phyloP scores from a whole-genome alignment of 2,329 filamentous ascomycete species.

The Aspergillus transmontanensis region DNA sequence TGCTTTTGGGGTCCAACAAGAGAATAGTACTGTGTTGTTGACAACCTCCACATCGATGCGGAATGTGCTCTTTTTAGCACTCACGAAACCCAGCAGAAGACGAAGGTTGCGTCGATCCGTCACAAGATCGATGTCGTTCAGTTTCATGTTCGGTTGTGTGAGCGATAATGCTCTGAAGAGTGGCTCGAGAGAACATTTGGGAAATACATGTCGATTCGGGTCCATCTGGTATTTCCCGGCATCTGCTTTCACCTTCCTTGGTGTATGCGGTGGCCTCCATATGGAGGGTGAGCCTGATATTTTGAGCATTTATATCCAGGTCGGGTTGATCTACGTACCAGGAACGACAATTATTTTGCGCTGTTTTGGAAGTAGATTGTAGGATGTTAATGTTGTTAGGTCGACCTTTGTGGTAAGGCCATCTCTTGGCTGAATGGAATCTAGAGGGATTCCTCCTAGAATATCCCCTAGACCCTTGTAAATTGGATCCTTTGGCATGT shows the following conservation, averaged over 20 bases:
- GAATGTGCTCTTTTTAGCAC: not conserved
- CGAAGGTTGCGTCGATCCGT: not conserved
- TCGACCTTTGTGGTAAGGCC: not conserved
- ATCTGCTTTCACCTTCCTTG: not conserved
- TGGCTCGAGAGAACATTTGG: not conserved
- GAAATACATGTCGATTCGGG: not conserved
- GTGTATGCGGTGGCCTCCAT: not conserved
- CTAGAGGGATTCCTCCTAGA: not conserved
- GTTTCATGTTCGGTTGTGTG: not conserved
- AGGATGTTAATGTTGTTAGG: not conserved
- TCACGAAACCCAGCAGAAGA: not conserved
- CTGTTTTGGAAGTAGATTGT: not conserved
- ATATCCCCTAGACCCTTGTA: not conserved
- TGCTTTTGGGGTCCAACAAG: not conserved
- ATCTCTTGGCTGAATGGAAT: not conserved
- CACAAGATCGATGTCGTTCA: not conserved
- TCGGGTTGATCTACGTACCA: not conserved
- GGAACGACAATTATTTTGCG: not conserved
- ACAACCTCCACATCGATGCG: not conserved
- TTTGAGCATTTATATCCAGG: not conserved
- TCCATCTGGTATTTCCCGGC: not conserved
- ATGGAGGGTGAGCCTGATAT: not conserved
- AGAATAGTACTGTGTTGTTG: not conserved
- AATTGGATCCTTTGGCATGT: not conserved
- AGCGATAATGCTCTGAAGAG: not conserved